These are phyloP conservation scores for Hibiscus tridactylites DNA, from an alignment of 345 rosid genomes.

Conservation along the genomic window DNA sequence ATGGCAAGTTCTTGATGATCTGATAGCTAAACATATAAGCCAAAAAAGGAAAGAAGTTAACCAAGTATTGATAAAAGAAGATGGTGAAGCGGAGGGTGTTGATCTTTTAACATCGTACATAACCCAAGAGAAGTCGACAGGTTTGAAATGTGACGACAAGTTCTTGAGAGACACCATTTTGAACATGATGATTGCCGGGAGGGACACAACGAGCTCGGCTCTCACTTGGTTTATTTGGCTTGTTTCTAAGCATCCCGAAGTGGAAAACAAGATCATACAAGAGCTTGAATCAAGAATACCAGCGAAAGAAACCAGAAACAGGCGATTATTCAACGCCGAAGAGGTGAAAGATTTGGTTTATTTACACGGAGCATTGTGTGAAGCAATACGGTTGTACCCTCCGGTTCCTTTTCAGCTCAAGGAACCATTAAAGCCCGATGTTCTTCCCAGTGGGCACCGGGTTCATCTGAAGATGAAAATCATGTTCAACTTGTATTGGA, in stretches of 20 bases:
- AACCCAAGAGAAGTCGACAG: neutral
- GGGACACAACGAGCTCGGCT: neutral
- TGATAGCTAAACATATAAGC: neutral
- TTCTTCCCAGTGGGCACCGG: neutral
- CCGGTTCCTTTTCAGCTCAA: neutral
- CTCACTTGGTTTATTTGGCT: conserved; percentile 1
- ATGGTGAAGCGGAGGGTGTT: neutral
- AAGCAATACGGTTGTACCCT: neutral
- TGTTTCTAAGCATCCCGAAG: neutral
- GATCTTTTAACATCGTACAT: neutral
- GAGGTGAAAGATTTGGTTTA: neutral
- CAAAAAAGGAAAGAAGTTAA: neutral
- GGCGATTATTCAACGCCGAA: neutral
- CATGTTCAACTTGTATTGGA: neutral
- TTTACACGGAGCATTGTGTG: neutral
- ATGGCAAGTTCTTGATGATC: neutral
- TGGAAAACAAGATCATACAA: neutral
- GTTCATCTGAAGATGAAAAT: neutral
- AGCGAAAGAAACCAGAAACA: neutral
- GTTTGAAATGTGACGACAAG: neutral
- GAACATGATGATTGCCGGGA: neutral
- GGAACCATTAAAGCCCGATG: neutral
- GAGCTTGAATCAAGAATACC: neutral
- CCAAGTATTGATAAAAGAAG: neutral
- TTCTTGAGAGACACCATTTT: conserved; percentile 3